Conservation (phyloP, 352 stramenopile species). For the Pythium phragmiticola region DNA sequence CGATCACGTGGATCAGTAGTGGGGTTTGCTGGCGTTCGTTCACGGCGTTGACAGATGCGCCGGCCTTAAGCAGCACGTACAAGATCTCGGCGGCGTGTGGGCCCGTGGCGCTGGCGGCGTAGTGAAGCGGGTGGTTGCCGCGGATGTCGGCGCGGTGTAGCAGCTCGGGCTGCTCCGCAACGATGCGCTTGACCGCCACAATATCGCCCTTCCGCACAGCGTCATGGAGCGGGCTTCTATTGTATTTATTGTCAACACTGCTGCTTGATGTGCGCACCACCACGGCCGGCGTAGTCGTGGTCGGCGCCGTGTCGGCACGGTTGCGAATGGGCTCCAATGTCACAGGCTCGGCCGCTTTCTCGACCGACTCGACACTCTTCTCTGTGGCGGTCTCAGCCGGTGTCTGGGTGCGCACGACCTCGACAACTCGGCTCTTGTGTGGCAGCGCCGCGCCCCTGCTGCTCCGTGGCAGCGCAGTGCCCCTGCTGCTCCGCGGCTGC, state of each 20-base stretch:
- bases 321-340: slow-evolving; percentile 22
- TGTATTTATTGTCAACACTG: slow-evolving; percentile 42
- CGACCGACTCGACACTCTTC: slow-evolving; percentile 13
- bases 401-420: slow-evolving; percentile 11
- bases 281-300: background rate
- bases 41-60: slow-evolving; percentile 45
- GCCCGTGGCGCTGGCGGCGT: slow-evolving; percentile 42
- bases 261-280: background rate
- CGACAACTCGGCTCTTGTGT: slow-evolving; percentile 18
- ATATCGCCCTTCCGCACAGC: slow-evolving; percentile 56
- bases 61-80: slow-evolving; percentile 48
- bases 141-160: slow-evolving; percentile 39
- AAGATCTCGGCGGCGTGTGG: slow-evolving; percentile 36
- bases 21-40: slow-evolving; percentile 55
- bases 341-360: slow-evolving; percentile 20
- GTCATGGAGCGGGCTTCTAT: slow-evolving; percentile 44
- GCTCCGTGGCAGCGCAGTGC: too few species aligned
- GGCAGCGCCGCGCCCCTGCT: too few species aligned
- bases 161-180: slow-evolving; percentile 39
- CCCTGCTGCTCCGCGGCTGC: too few species aligned
- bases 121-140: slow-evolving; percentile 63
- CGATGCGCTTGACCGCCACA: slow-evolving; percentile 28
- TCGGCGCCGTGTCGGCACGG: slow-evolving; percentile 17
- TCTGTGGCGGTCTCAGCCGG: background rate
- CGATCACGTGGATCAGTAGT: slow-evolving; percentile 56